A percentile compares a stretch with the other conserved stretches of the same genome.
phyloP scores from a whole-genome alignment of 768 basidiomycete species.

The Lactifluus subvellereus region DNA sequence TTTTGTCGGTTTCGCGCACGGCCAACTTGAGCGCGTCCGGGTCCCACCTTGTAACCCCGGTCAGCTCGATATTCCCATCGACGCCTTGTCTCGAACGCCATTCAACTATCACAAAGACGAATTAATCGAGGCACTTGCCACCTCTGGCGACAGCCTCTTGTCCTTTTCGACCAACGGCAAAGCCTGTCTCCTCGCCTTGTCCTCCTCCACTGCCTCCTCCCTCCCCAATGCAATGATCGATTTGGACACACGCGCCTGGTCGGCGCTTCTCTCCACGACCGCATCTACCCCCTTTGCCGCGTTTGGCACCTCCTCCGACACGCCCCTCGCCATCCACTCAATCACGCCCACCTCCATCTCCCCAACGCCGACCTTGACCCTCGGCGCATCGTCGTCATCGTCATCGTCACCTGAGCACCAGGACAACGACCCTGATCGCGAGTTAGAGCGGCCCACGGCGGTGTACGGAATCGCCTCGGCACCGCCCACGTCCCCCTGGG shows the following conservation, averaged over 20 bases:
- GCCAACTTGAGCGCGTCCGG: conserved; percentile 45
- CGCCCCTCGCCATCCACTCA: conserved; percentile 53
- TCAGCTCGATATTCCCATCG: conserved; percentile 20
- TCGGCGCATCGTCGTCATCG: conserved; percentile 34
- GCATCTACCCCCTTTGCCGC: conserved; percentile 55
- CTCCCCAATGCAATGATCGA: conserved; percentile 33
- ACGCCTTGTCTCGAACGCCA: conserved; percentile 22
- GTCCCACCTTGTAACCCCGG: conserved; percentile 29
- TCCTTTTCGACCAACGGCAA: conserved; percentile 54
- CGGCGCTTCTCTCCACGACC: conserved; percentile 47
- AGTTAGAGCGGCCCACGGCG: conserved; percentile 38
- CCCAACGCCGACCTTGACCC: conserved; percentile 41
- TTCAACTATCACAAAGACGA: conserved; percentile 38
- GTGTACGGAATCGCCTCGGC: conserved; percentile 67
- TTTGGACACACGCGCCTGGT: conserved; percentile 56
- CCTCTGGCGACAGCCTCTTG: conserved; percentile 41
- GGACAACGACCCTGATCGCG: conserved; percentile 11
- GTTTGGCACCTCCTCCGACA: conserved; percentile 57
- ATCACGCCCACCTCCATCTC: conserved; percentile 46
- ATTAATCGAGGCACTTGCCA: conserved; percentile 51
- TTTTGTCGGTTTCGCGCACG: conserved; percentile 55
- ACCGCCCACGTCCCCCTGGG: conserved; percentile 60
- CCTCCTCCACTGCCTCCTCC: conserved; percentile 19
- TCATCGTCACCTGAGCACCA: conserved; percentile 19
- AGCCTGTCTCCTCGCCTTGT: conserved; percentile 35